Percentiles rank a stretch among this genome's conserved stretches.
Conservation (phyloP, 805 yeast species). For the Barnettozyma populi region DNA sequence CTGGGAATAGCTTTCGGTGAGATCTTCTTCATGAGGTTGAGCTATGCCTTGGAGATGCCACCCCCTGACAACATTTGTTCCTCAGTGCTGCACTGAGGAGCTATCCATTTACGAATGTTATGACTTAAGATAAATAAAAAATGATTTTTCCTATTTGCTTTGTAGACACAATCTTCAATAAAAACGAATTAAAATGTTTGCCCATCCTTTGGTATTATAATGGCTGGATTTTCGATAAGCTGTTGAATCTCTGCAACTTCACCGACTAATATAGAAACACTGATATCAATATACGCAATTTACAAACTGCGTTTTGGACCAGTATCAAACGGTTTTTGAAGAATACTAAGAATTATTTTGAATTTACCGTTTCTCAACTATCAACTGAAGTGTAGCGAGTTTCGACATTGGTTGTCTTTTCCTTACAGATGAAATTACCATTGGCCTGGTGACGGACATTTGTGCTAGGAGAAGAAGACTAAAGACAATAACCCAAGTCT, state of each 20-base stretch:
- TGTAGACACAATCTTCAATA: no score
- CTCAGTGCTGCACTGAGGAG: slow-evolving; percentile 5
- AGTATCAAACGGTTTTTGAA: no score
- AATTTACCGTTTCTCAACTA: not conserved
- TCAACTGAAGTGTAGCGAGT: not conserved
- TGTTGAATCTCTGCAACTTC: no score
- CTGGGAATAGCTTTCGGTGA: slow-evolving; percentile 68
- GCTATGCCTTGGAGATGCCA: slow-evolving; percentile 17
- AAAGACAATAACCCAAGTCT: slow-evolving; percentile 26
- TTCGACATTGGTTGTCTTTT: not conserved
- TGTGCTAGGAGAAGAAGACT: slow-evolving; percentile 20
- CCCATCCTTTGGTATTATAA: no score
- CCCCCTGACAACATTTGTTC: slow-evolving; percentile 2
- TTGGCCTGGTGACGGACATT: slow-evolving; percentile 1
- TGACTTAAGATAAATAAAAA: not conserved
- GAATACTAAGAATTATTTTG: no score
- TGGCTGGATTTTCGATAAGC: no score
- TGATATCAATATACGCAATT: no score
- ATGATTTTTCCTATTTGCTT: not conserved
- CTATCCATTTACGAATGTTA: not conserved
- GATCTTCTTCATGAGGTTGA: slow-evolving; percentile 57
- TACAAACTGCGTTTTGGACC: no score
- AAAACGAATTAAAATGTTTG: no score
- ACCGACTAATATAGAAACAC: no score
- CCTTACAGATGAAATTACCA: not conserved